phyloP scores from a whole-genome alignment of 805 yeast species.

The Teunomyces aglyptinius region DNA sequence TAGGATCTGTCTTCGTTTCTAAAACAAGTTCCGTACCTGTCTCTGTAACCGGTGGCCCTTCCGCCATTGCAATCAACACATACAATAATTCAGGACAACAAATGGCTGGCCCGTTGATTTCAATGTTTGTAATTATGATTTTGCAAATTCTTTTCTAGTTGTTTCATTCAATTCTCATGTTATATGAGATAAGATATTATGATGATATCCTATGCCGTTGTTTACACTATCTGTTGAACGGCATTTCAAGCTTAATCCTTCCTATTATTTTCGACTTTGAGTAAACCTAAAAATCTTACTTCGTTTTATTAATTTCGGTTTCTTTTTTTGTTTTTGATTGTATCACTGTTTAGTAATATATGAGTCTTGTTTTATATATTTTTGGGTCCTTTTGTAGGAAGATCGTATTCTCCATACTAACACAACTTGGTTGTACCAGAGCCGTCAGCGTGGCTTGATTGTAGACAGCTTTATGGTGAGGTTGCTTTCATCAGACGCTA shows the following conservation, averaged over 20 bases:
- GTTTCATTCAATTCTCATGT: not conserved
- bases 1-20: not conserved
- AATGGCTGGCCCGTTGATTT: not conserved
- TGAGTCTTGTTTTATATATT: too few relatives aligned
- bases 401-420: too few relatives aligned
- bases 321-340: too few relatives aligned
- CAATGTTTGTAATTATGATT: not conserved
- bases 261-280: too few relatives aligned
- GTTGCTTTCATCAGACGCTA: too few relatives aligned
- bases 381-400: too few relatives aligned
- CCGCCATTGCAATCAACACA: not conserved
- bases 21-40: not conserved
- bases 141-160: not conserved
- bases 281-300: too few relatives aligned
- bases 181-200: not conserved
- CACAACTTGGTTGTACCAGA: too few relatives aligned
- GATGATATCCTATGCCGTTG: not conserved
- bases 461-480: too few relatives aligned
- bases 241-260: not conserved
- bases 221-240: not conserved
- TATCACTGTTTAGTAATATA: too few relatives aligned
- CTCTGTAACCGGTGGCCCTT: not conserved
- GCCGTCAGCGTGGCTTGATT: too few relatives aligned
- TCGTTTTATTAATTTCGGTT: too few relatives aligned
- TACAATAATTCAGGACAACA: not conserved